Evolutionary conservation across 495 filamentous ascomycete genomes (phyloP).

Genomic region (Penicillium flavigenum): DNA sequence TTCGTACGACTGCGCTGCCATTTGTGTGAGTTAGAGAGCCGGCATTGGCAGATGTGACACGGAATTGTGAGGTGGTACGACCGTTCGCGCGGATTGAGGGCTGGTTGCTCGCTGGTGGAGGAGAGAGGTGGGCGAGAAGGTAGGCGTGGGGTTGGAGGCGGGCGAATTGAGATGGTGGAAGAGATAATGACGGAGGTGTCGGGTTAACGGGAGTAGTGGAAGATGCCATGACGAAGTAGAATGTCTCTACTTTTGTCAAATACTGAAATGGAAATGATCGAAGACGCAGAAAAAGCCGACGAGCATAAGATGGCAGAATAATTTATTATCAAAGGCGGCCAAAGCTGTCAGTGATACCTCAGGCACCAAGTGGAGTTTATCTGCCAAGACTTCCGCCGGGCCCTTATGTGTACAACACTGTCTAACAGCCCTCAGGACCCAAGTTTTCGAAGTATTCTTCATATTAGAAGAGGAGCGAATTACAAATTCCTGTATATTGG

Average conservation of each 20-base stretch:
- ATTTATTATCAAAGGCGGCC: slow-evolving; percentile 18
- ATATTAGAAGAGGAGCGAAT: neutral
- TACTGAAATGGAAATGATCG: slow-evolving; percentile 13
- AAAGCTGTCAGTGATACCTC: neutral
- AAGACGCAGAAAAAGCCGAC: slow-evolving; percentile 33
- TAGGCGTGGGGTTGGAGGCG: slow-evolving; percentile 85
- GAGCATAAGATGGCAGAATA: slow-evolving; percentile 34
- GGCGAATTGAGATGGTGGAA: slow-evolving; percentile 80
- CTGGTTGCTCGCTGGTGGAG: slow-evolving; percentile 51
- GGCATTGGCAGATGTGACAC: slow-evolving; percentile 69
- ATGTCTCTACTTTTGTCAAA: neutral
- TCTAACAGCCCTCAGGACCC: too few species aligned
- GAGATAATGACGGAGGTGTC: slow-evolving; percentile 55
- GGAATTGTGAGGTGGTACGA: slow-evolving; percentile 65
- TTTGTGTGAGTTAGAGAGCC: slow-evolving; percentile 81
- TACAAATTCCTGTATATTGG: neutral
- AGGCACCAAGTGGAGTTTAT: slow-evolving; percentile 1
- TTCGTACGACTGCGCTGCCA: slow-evolving; percentile 82
- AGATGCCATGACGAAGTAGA: slow-evolving; percentile 24
- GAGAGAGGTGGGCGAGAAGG: slow-evolving; percentile 81
- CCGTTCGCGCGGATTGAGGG: slow-evolving; percentile 74
- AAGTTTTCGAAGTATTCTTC: neutral
- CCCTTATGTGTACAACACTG: neutral
- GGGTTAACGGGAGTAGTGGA: slow-evolving; percentile 21
- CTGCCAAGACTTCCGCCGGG: neutral